Evolutionary conservation across 2,329 filamentous ascomycete genomes (phyloP), one percentile per base, ranked within the genome.

Genomic region (Curvularia sp.): DNA sequence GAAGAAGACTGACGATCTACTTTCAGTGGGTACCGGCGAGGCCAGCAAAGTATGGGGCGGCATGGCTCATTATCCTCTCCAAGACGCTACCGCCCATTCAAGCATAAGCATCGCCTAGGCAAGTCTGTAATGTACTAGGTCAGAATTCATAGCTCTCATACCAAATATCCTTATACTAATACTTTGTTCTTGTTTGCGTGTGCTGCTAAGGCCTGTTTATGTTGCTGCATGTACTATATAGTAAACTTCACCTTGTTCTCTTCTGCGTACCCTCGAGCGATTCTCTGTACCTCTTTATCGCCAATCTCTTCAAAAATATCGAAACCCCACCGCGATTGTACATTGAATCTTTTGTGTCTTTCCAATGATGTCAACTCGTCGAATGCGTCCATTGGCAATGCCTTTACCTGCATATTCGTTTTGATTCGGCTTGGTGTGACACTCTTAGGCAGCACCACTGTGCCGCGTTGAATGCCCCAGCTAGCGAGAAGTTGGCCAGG

Each of bases 381-480:
- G 47, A 93, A 77, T 78, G 94, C 91, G 44, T 91, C 89, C 7
- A 84, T 82, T 3, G 85, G 88, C 74, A 95, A 79, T 53, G 85
- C 81, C 85, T 92, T 86, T 15, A 70, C 63, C 73, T 89, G 85
- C 67, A 87, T 89, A 82, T 96, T 95, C 62, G 80, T 85, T 77
- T 89, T 83, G 71, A 96, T 92, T 38, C 91, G 85, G 53, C 81
- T 81, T 64, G 87, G 84, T 63, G 86, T 92, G 55, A 93, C 89
- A 51, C 86, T 90, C 84, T 96, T 96, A 65, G 92, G 91, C 69
- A 96, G 90, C 49, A 96, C 91, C 62, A 87, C 89, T 81, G 89
- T 92, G 58, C 89, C 91, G 75, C 91, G 88, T 74, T 89, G 86
- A 57, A 94, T 79, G 61, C 91, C 91, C 91, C 91, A 96, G 66